A percentile compares a stretch with the other conserved stretches of the same genome.
Conservation (phyloP, 106 monocot species). For the Allium cepa region DNA sequence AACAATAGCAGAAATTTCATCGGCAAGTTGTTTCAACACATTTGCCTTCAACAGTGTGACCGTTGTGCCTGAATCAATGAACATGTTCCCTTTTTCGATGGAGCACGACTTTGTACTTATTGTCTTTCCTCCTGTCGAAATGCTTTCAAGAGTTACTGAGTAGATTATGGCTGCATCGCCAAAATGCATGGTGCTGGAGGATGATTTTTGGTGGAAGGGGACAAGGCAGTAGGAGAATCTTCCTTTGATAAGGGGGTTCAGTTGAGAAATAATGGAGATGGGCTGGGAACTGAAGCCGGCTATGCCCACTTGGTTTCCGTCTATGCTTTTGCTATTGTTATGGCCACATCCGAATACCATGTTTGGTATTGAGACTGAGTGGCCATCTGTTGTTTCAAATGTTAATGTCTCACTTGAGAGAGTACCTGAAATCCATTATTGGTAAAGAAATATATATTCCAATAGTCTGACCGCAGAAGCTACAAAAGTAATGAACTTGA, state of each 20-base stretch:
- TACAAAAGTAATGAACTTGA: too few species aligned
- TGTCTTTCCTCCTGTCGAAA: neutral
- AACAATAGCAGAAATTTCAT: neutral
- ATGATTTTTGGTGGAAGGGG: constrained; percentile 6
- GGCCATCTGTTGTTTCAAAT: constrained; percentile 2
- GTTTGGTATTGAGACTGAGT: neutral
- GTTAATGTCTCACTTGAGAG: constrained; percentile 11
- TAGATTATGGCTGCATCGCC: constrained; percentile 10
- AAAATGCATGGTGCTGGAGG: constrained; percentile 11
- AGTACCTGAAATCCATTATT: neutral
- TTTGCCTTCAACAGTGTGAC: constrained; percentile 3
- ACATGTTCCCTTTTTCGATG: constrained; percentile 4
- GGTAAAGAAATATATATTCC: too few species aligned
- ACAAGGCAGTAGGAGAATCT: constrained; percentile 22
- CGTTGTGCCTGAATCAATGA: constrained; percentile 17
- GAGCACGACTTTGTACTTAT: neutral
- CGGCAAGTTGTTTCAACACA: neutral
- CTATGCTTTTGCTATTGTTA: constrained; percentile 19
- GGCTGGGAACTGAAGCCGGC: constrained; percentile 4
- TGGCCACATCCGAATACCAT: constrained; percentile 14
- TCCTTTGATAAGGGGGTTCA: neutral
- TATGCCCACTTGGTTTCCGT: constrained; percentile 2
- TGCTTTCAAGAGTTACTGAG: constrained; percentile 6
- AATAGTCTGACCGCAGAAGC: too few species aligned
- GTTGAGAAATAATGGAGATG: constrained; percentile 11